A percentile compares a stretch with the other conserved stretches of the same genome.
phyloP scores from a whole-genome alignment of 805 yeast species.

The Metschnikowia colocasiae region DNA sequence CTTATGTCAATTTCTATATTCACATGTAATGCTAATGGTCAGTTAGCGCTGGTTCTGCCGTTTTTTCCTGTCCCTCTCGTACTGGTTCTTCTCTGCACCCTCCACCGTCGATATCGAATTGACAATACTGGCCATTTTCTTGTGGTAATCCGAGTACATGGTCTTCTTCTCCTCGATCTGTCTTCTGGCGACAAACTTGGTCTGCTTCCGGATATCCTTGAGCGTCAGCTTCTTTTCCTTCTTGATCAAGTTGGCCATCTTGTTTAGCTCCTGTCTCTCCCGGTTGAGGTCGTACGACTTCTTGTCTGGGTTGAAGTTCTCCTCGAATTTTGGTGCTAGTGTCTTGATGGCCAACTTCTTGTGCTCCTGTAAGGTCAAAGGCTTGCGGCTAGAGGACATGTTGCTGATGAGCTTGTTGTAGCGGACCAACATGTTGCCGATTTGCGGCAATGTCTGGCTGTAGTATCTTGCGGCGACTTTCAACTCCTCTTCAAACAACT shows the following conservation, averaged over 20 bases:
- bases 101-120: slow-evolving; percentile 88
- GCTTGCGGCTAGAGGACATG: slow-evolving; percentile 35
- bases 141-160: slow-evolving; percentile 75
- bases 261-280: slow-evolving; percentile 75
- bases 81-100: slow-evolving; percentile 91
- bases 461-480: slow-evolving; percentile 33
- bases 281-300: slow-evolving; percentile 84
- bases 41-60: slow-evolving; percentile 42
- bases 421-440: slow-evolving; percentile 39
- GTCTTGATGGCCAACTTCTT: slow-evolving; percentile 81
- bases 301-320: slow-evolving; percentile 92
- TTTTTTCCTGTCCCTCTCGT: slow-evolving; percentile 77
- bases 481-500: slow-evolving; percentile 45
- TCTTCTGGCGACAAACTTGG: slow-evolving; percentile 82
- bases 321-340: slow-evolving; percentile 88
- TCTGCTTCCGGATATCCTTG: slow-evolving; percentile 87
- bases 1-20: neutral
- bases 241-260: slow-evolving; percentile 81
- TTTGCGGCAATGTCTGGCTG: slow-evolving; percentile 29
- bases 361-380: slow-evolving; percentile 79
- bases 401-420: slow-evolving; percentile 44
- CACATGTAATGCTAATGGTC: neutral
- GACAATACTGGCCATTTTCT: slow-evolving; percentile 82
- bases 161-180: slow-evolving; percentile 73
- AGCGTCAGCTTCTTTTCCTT: slow-evolving; percentile 85